Evolutionary conservation across 768 basidiomycete genomes (phyloP).

Genomic region (Suillus discolor): DNA sequence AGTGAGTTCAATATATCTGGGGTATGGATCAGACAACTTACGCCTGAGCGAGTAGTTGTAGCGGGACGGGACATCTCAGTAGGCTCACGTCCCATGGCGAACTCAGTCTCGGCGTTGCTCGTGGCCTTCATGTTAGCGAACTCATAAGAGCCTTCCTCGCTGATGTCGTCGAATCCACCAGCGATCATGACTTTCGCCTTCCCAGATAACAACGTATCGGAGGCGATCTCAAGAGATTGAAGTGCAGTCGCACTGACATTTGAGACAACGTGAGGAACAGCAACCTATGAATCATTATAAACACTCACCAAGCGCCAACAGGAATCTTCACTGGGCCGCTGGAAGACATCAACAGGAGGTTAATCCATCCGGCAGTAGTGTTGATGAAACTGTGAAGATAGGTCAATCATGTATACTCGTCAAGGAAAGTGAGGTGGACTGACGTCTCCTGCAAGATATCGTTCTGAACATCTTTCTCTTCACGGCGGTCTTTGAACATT

Average conservation of each 20-base stretch:
- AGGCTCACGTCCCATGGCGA: slow-evolving; percentile 98
- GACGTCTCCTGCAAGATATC: slow-evolving; percentile 98
- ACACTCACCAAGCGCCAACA: slow-evolving; percentile 90
- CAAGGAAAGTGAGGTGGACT: slow-evolving; percentile 32
- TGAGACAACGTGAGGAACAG: slow-evolving; percentile 9
- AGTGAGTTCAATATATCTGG: slow-evolving; percentile 9
- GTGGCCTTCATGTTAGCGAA: slow-evolving; percentile 99
- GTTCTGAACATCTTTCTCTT: slow-evolving; percentile 97
- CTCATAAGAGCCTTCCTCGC: slow-evolving; percentile 97
- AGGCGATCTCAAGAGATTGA: slow-evolving; percentile 98
- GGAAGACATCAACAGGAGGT: slow-evolving; percentile 91
- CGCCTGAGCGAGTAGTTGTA: slow-evolving; percentile 93
- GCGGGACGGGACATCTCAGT: slow-evolving; percentile 99
- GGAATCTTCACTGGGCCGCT: slow-evolving; percentile 99
- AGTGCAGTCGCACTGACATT: slow-evolving; percentile 84
- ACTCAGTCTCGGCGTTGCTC: slow-evolving; percentile 94
- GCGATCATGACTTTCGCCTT: slow-evolving; percentile 99
- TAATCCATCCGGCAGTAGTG: slow-evolving; percentile 98
- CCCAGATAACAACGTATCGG: slow-evolving; percentile 89
- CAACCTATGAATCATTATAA: background rate
- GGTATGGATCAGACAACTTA: slow-evolving; percentile 38
- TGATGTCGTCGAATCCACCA: slow-evolving; percentile 97
- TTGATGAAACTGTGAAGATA: slow-evolving; percentile 83
- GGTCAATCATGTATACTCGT: slow-evolving; percentile 12
- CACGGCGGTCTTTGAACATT: slow-evolving; percentile 99